phyloP scores from a whole-genome alignment of 768 basidiomycete genomes.

The Termitomyces sp. region DNA sequence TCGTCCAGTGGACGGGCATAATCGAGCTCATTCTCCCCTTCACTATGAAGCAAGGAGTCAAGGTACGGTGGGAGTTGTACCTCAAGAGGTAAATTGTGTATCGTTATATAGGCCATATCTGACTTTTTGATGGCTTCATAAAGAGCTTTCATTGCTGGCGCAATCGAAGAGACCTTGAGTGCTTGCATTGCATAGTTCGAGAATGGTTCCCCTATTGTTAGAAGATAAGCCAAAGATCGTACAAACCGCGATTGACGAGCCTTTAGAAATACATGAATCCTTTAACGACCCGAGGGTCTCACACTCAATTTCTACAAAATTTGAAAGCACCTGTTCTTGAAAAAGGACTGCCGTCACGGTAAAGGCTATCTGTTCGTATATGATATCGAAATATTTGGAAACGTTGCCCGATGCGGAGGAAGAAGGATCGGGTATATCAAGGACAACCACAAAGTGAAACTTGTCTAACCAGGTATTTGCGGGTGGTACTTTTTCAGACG shows the following conservation, averaged over 20 bases:
- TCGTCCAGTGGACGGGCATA: conserved; percentile 45
- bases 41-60: conserved; percentile 62
- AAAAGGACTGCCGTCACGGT: conserved; percentile 88
- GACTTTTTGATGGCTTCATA: conserved; percentile 76
- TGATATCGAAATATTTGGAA: conserved; percentile 74
- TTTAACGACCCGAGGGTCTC: conserved; percentile 64
- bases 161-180: conserved; percentile 63
- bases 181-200: conserved; percentile 51
- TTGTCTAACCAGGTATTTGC: conserved; percentile 56
- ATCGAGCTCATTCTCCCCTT: conserved; percentile 48
- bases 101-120: conserved; percentile 70
- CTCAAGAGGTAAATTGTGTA: conserved; percentile 78
- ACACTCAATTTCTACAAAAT: conserved; percentile 83
- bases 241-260: conserved; percentile 26
- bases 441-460: conserved; percentile 83
- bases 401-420: conserved; percentile 77
- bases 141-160: conserved; percentile 71
- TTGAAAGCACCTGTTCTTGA: conserved; percentile 82
- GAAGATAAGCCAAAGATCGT: conserved; percentile 4
- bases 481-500: conserved; percentile 28
- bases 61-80: conserved; percentile 83
- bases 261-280: conserved; percentile 64
- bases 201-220: conserved; percentile 50
- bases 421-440: conserved; percentile 88
- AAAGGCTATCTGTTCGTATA: conserved; percentile 88